phyloP scores from a whole-genome alignment of 352 stramenopile species.

The Phytophthora foliorum region DNA sequence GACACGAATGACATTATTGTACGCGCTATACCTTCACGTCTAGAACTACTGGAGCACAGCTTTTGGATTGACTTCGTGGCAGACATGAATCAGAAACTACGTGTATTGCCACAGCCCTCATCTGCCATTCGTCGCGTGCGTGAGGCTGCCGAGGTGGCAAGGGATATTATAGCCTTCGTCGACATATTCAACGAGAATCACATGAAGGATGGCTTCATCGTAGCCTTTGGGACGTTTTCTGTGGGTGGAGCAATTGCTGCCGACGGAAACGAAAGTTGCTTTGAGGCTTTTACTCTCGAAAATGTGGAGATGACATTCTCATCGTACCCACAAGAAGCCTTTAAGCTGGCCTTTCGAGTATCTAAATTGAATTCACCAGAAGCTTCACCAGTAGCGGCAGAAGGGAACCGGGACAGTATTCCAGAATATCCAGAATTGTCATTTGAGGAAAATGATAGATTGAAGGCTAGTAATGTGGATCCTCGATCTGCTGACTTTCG shows the following conservation, averaged over 20 bases:
- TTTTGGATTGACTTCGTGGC: constrained; percentile 91
- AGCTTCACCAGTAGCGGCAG: constrained; percentile 3
- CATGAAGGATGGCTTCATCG: constrained; percentile 57
- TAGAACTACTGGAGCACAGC: constrained; percentile 77
- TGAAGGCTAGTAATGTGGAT: constrained; percentile 47
- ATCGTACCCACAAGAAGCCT: constrained; percentile 51
- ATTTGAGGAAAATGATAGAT: constrained; percentile 27
- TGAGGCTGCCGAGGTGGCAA: constrained; percentile 41
- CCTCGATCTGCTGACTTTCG: constrained; percentile 70
- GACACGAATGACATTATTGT: constrained; percentile 89
- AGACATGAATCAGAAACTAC: constrained; percentile 75
- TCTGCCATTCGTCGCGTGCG: constrained; percentile 44
- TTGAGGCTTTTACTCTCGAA: constrained; percentile 39
- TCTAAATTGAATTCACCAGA: constrained; percentile 35
- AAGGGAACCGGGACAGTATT: constrained; percentile 1
- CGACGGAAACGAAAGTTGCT: constrained; percentile 58
- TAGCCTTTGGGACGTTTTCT: constrained; percentile 70
- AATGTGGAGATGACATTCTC: constrained; percentile 44
- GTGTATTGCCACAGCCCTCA: constrained; percentile 69
- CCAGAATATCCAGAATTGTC: constrained; percentile 10
- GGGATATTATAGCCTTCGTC: constrained; percentile 60
- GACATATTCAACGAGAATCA: constrained; percentile 71
- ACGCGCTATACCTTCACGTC: constrained; percentile 69
- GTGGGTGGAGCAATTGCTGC: constrained; percentile 39
- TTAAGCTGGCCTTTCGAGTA: constrained; percentile 79